These are phyloP conservation scores for Aspergillus ellipticus DNA, from an alignment of 495 filamentous ascomycete species.

Conservation along the genomic window DNA sequence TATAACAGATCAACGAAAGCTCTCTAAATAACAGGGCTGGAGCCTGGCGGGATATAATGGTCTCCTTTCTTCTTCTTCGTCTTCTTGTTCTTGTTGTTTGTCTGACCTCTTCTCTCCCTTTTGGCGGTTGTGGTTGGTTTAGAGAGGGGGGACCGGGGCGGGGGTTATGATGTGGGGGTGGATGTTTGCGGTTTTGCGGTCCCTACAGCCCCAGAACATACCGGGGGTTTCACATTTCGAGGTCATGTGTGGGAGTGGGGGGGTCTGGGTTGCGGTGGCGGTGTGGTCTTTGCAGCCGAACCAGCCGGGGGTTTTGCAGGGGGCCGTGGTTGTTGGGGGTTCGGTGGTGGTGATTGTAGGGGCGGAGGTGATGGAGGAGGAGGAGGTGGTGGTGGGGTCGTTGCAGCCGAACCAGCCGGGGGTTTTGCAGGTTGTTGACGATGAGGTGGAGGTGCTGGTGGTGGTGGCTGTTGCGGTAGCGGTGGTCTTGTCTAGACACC, in stretches of 20 bases:
- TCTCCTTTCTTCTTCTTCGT: no score
- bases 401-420: constrained; percentile 64
- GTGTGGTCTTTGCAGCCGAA: constrained; percentile 61
- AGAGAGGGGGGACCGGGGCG: constrained; percentile 8
- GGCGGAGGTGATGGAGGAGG: constrained; percentile 19
- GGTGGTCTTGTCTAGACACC: constrained; percentile 56
- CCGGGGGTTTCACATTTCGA: constrained; percentile 49
- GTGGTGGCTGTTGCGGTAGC: constrained; percentile 51
- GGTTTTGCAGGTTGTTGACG: constrained; percentile 72
- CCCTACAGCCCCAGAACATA: constrained; percentile 55
- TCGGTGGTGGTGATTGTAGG: constrained; percentile 23
- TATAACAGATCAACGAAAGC: background rate
- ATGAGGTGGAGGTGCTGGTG: constrained; percentile 53
- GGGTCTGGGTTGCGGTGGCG: constrained; percentile 38
- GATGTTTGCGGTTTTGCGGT: constrained; percentile 25
- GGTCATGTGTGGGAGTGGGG: constrained; percentile 27
- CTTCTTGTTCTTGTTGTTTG: no score
- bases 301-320: constrained; percentile 66
- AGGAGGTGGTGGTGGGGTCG: constrained; percentile 38
- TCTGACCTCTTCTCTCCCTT: no score
- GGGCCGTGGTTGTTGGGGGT: constrained; percentile 27
- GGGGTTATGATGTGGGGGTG: constrained; percentile 34
- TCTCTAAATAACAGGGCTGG: constrained; percentile 19
- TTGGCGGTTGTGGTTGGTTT: no score
- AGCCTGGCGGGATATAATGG: constrained; percentile 47